Base-by-base conservation (phyloP, 176 grass and related monocot genomes). In the Zoysia pacifica region DNA sequence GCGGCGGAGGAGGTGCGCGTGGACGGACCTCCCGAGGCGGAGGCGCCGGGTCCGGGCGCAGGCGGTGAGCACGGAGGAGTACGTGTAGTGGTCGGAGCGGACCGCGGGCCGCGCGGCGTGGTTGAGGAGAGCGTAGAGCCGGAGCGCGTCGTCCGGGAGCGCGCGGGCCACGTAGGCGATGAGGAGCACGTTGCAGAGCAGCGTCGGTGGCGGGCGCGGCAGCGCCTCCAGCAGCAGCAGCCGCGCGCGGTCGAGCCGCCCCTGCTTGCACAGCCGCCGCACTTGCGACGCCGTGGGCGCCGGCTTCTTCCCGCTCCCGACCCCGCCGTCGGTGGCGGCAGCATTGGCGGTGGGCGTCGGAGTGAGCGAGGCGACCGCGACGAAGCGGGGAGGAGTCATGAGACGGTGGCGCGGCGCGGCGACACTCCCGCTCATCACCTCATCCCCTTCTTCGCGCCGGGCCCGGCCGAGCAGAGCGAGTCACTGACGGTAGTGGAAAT, bases 61-160 rank as follows among this genome's bases (percentile, higher is more conserved):
- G 18, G 95, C 92, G 46, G 93, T 98, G 78, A 98, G 87, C 55
- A 81, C 91, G 64, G 88, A 93, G 16, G 95, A 98, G 82, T 94
- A 94, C 68, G 94, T 97, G 87, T 97, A 97, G 56, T 88, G 87
- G 82, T 97, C 91, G 63, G 91, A 84, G 88, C 67, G 80, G 3
- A 74, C 55, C 62, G 83, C 11, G 13, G 68, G 66, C 36, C 74
- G 64, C 18, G 81, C 45, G 62, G 42, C 60, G 48, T 83, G 68
- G 85, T 92, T 89, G 86, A 98, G 89, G 78, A 94, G 86, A 67
- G 95, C 79, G 90, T 93, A 98, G 67, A 98, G 81, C 72, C 79
- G 85, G 67, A 93, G 88, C 52, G 92, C 92, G 76, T 94, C 72
- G 72, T 85, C 74, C 61, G 95, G 91, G 38, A 91, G 81, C 70